Evolutionary conservation across 805 yeast genomes (phyloP).

Genomic region (Scheffersomyces ergatensis): DNA sequence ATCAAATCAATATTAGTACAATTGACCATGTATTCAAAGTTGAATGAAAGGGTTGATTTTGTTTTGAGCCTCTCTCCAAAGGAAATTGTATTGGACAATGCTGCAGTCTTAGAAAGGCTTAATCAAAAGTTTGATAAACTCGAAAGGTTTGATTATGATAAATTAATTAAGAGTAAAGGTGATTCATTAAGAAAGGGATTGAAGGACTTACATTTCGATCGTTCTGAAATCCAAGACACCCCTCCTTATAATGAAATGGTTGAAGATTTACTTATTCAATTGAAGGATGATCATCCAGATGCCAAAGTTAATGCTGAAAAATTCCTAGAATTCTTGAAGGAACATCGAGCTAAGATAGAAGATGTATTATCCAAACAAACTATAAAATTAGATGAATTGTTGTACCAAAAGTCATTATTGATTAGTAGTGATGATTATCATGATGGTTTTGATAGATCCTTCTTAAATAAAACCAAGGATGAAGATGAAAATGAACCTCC

Average conservation of each 20-base stretch:
- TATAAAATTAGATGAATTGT: slow-evolving; percentile 62
- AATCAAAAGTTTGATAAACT: slow-evolving; percentile 51
- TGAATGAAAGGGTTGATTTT: slow-evolving; percentile 70
- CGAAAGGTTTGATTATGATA: slow-evolving; percentile 53
- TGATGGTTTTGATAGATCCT: slow-evolving; percentile 87
- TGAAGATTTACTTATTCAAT: slow-evolving; percentile 80
- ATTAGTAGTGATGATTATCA: slow-evolving; percentile 89
- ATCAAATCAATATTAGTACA: slow-evolving; percentile 75
- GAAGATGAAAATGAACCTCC: slow-evolving; percentile 10
- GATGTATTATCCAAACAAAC: slow-evolving; percentile 62
- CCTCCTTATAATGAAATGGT: slow-evolving; percentile 89
- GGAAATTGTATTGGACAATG: slow-evolving; percentile 24
- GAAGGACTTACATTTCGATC: slow-evolving; percentile 33
- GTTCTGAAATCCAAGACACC: slow-evolving; percentile 38
- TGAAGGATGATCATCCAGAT: slow-evolving; percentile 58
- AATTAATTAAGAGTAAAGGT: slow-evolving; percentile 33
- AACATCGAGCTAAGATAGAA: slow-evolving; percentile 70
- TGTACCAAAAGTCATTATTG: slow-evolving; percentile 67
- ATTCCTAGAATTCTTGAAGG: slow-evolving; percentile 39
- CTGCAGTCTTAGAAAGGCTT: slow-evolving; percentile 38
- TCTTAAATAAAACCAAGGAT: slow-evolving; percentile 58
- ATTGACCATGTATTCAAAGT: slow-evolving; percentile 72
- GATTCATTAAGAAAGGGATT: slow-evolving; percentile 46
- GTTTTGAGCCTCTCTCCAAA: slow-evolving; percentile 46
- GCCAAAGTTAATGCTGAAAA: slow-evolving; percentile 36